These are phyloP conservation scores for Talaromyces albobiverticillius DNA, from an alignment of 2,329 filamentous ascomycete genomes.

Conservation along the genomic window DNA sequence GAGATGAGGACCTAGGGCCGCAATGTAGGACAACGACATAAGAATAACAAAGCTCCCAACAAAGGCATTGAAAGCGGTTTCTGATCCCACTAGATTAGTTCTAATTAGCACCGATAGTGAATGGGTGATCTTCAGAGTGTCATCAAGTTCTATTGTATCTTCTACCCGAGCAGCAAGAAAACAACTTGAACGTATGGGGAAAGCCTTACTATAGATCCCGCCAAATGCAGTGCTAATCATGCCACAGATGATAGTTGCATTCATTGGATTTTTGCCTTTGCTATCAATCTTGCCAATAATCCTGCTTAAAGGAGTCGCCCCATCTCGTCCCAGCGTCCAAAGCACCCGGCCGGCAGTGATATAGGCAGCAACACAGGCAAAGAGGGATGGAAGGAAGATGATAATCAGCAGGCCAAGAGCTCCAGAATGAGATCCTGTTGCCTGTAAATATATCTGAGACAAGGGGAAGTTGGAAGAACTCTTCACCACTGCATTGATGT, in stretches of 20 bases:
- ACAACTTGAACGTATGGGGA: not conserved
- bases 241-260: not conserved
- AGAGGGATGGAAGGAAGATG: conserved; percentile 20
- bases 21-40: not conserved
- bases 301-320: conserved; percentile 32
- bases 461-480: conserved; percentile 50
- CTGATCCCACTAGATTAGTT: not conserved
- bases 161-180: not conserved
- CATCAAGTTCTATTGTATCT: no score
- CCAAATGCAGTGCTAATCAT: conserved; percentile 2
- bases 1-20: not conserved
- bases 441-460: conserved; percentile 62
- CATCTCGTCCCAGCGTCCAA: conserved; percentile 58
- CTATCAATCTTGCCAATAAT: conserved; percentile 1
- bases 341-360: conserved; percentile 51
- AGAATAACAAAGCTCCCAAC: not conserved
- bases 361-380: conserved; percentile 26
- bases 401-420: conserved; percentile 50
- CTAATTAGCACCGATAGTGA: no score
- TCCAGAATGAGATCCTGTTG: conserved; percentile 49
- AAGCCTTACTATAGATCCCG: not conserved
- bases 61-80: not conserved
- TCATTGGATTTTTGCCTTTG: not conserved
- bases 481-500: not conserved
- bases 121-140: no score